A percentile compares a stretch with the other conserved stretches of the same genome.
These are phyloP conservation scores for Hibiscus trionum DNA, from an alignment of 345 rosid genomes.

Conservation along the genomic window DNA sequence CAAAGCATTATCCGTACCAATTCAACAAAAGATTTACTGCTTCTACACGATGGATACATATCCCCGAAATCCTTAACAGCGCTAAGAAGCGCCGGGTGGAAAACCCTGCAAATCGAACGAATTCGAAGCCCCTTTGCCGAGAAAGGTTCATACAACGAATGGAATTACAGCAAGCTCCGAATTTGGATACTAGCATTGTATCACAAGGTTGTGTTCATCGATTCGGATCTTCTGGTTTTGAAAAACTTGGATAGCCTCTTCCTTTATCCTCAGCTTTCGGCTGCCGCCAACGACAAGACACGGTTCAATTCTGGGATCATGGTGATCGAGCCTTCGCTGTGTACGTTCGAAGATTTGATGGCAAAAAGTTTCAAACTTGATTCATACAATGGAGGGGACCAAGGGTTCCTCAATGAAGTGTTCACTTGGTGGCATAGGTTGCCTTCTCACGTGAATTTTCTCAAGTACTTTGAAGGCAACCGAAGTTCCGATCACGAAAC, in stretches of 20 bases:
- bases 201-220: slow-evolving; percentile 64
- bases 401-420: slow-evolving; percentile 69
- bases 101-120: slow-evolving; percentile 33
- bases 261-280: slow-evolving; percentile 59
- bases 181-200: slow-evolving; percentile 59
- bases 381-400: slow-evolving; percentile 86
- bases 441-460: slow-evolving; percentile 39
- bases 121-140: slow-evolving; percentile 57
- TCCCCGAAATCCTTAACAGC: slow-evolving; percentile 34
- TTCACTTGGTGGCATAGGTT: slow-evolving; percentile 89
- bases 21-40: slow-evolving; percentile 47
- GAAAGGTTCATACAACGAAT: slow-evolving; percentile 61
- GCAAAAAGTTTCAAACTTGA: slow-evolving; percentile 25
- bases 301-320: slow-evolving; percentile 79
- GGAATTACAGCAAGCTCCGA: slow-evolving; percentile 88
- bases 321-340: slow-evolving; percentile 76
- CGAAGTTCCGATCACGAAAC: neutral
- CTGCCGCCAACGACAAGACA: slow-evolving; percentile 28
- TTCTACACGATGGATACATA: slow-evolving; percentile 55
- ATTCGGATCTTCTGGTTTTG: slow-evolving; percentile 54
- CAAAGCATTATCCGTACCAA: slow-evolving; percentile 58
- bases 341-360: slow-evolving; percentile 55
- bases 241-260: slow-evolving; percentile 51
- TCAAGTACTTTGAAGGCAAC: slow-evolving; percentile 34
- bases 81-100: slow-evolving; percentile 61